These are phyloP conservation scores for Neoascochyta sp. DNA, from an alignment of 2,329 filamentous ascomycete genomes.

Conservation along the genomic window DNA sequence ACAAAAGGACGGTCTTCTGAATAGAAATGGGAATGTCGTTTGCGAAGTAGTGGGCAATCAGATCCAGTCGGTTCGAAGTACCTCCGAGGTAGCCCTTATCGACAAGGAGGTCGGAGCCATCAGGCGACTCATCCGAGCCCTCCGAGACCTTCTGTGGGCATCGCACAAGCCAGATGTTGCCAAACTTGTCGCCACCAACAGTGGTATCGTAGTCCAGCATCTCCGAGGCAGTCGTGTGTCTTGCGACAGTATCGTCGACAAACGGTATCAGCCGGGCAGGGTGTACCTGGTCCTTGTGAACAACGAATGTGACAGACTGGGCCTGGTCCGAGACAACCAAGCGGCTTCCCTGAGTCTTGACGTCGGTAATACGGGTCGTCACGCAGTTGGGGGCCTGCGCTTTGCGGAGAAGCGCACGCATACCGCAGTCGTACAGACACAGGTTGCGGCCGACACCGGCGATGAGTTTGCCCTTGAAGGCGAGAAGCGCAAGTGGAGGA, in stretches of 20 bases:
- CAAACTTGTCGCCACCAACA: constrained; percentile 95
- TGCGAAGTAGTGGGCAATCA: constrained; percentile 84
- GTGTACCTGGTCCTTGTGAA: constrained; percentile 73
- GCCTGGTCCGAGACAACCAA: constrained; percentile 91
- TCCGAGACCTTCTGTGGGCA: constrained; percentile 82
- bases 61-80: constrained; percentile 74
- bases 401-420: constrained; percentile 89
- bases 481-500: constrained; percentile 82
- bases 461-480: constrained; percentile 85
- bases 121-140: constrained; percentile 87
- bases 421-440: constrained; percentile 86
- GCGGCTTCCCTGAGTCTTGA: constrained; percentile 86
- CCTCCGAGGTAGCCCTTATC: constrained; percentile 88
- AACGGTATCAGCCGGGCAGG: constrained; percentile 93
- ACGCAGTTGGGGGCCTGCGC: constrained; percentile 71
- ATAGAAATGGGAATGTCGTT: constrained; percentile 92
- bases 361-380: constrained; percentile 77
- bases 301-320: constrained; percentile 85
- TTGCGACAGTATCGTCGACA: constrained; percentile 79
- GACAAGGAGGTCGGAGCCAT: constrained; percentile 85
- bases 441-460: constrained; percentile 81
- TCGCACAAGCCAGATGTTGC: constrained; percentile 89
- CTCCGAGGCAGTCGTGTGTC: constrained; percentile 85
- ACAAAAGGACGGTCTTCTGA: constrained; percentile 82
- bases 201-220: constrained; percentile 98